Evolutionary conservation across 2,329 filamentous ascomycete species (phyloP).

Genomic region (Scedosporium minutisporum): DNA sequence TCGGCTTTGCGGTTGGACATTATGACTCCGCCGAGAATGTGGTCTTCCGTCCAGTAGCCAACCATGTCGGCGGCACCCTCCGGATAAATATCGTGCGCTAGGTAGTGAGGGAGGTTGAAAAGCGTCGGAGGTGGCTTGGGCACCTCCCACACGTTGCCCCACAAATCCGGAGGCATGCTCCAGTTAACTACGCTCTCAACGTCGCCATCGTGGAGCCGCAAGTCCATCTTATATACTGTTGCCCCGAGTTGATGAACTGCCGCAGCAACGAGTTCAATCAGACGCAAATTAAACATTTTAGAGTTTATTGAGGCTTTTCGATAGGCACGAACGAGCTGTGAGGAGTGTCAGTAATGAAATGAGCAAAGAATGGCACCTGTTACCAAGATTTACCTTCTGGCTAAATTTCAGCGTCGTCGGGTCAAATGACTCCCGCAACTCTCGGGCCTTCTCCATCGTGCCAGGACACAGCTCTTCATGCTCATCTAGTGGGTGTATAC

Average conservation of each 20-base stretch:
- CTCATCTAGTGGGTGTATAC: not conserved
- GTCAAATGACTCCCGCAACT: conserved; percentile 11
- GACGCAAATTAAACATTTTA: conserved; percentile 15
- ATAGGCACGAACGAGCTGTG: conserved; percentile 16
- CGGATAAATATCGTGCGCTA: conserved; percentile 17
- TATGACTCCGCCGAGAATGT: conserved; percentile 19
- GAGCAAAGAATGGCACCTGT: too few relatives aligned
- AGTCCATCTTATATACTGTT: conserved; percentile 13
- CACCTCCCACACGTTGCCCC: conserved; percentile 1
- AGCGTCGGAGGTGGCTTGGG: conserved; percentile 13
- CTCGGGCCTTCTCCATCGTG: conserved; percentile 9
- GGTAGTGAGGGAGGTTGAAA: conserved; percentile 18
- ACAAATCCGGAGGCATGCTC: conserved; percentile 12
- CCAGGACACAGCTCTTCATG: conserved; percentile 14
- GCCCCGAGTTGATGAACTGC: conserved; percentile 21
- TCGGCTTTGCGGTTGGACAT: conserved; percentile 15
- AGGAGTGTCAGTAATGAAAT: too few relatives aligned
- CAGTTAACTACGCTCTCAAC: conserved; percentile 13
- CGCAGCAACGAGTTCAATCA: conserved; percentile 21
- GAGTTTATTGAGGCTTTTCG: conserved; percentile 15
- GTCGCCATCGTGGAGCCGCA: conserved; percentile 13
- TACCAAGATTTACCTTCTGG: not conserved
- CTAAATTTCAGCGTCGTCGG: conserved; percentile 6
- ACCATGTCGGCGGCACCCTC: conserved; percentile 10
- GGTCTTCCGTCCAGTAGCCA: conserved; percentile 19